Conservation (phyloP, 2,329 filamentous ascomycete species). For the Ceratocystis variospora region DNA sequence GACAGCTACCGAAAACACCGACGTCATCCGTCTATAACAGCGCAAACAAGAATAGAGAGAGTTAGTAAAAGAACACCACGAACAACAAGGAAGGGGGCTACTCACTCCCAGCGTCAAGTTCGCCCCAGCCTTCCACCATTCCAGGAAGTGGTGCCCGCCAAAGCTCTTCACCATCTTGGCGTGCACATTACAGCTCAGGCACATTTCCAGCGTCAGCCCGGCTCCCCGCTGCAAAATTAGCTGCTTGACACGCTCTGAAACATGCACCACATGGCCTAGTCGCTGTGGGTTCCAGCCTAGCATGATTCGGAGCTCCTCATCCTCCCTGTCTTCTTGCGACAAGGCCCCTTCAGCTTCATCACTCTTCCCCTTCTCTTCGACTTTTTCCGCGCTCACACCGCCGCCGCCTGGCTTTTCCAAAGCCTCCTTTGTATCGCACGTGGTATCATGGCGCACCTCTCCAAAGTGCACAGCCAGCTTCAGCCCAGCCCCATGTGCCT, state of each 20-base stretch:
- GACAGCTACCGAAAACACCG: constrained; percentile 61
- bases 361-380: not conserved
- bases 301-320: constrained; percentile 48
- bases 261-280: constrained; percentile 67
- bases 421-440: constrained; percentile 9
- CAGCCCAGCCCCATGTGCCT: constrained; percentile 42
- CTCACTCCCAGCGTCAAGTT: constrained; percentile 56
- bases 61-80: not conserved
- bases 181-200: constrained; percentile 68
- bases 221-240: constrained; percentile 36
- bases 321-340: constrained; percentile 32
- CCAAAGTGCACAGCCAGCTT: constrained; percentile 66
- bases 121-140: constrained; percentile 49
- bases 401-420: constrained; percentile 1
- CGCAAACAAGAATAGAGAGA: not conserved
- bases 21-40: constrained; percentile 60
- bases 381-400: not conserved
- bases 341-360: not conserved
- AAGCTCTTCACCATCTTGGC: constrained; percentile 56
- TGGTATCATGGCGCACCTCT: constrained; percentile 36
- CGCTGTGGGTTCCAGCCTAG: constrained; percentile 53
- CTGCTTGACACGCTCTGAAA: constrained; percentile 44
- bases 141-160: constrained; percentile 61
- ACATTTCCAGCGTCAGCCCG: constrained; percentile 55
- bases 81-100: constrained; percentile 21